Conservation (phyloP, 768 basidiomycete species). For the Hericium coralloides region DNA sequence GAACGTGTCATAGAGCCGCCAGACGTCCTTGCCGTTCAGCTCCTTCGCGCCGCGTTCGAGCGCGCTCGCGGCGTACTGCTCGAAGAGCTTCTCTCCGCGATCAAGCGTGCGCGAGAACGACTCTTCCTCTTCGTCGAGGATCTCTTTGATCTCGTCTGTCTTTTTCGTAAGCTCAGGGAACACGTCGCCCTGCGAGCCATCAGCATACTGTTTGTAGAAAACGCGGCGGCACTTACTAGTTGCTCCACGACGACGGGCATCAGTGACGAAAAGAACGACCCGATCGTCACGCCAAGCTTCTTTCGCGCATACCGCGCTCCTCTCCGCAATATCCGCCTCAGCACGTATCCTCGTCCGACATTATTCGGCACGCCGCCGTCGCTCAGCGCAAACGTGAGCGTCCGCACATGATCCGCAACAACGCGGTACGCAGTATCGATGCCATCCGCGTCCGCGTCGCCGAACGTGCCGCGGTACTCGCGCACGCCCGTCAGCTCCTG, state of each 20-base stretch:
- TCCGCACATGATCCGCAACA: conserved; percentile 93
- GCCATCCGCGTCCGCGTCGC: conserved; percentile 89
- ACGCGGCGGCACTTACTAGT: conserved; percentile 46
- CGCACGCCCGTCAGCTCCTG: conserved; percentile 85
- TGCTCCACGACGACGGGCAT: conserved; percentile 84
- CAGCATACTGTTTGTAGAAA: background rate
- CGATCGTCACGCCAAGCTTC: conserved; percentile 88
- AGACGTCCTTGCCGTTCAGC: conserved; percentile 87
- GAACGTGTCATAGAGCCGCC: conserved; percentile 96
- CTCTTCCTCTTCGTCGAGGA: conserved; percentile 94
- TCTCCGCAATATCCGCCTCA: conserved; percentile 84
- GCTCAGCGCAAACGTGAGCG: conserved; percentile 89
- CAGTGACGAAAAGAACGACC: conserved; percentile 90
- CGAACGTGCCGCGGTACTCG: conserved; percentile 84
- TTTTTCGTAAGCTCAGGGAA: conserved; percentile 92
- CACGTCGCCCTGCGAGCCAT: conserved; percentile 51
- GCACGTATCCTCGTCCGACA: conserved; percentile 94
- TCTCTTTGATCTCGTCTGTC: conserved; percentile 80
- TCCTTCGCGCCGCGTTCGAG: conserved; percentile 50
- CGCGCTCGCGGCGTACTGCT: conserved; percentile 70
- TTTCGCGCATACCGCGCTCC: conserved; percentile 95
- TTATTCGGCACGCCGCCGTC: conserved; percentile 97
- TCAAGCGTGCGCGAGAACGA: conserved; percentile 97
- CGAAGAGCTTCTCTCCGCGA: conserved; percentile 93
- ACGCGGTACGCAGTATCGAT: conserved; percentile 98